Conservation (phyloP, 495 filamentous ascomycete genomes). For the Penicillium parvum region DNA sequence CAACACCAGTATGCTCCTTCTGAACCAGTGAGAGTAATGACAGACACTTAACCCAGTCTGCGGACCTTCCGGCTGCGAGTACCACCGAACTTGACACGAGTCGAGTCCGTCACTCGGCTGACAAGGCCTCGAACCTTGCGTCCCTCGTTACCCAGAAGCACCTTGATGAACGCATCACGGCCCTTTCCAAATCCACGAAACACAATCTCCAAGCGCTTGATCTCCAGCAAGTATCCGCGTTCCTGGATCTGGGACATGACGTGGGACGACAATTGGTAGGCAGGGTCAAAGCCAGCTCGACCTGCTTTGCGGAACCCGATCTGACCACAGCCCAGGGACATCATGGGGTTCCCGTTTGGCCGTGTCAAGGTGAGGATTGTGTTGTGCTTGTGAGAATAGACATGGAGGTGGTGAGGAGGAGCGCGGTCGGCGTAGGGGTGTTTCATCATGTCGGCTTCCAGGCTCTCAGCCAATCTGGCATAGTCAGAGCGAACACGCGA, state of each 20-base stretch:
- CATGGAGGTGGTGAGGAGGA: constrained; percentile 75
- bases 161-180: constrained; percentile 84
- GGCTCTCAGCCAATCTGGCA: constrained; percentile 29
- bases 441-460: constrained; percentile 39
- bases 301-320: constrained; percentile 78
- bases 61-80: constrained; percentile 77
- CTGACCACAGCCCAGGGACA: constrained; percentile 75
- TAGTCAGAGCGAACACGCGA: constrained; percentile 26
- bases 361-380: constrained; percentile 82
- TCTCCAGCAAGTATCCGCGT: constrained; percentile 58
- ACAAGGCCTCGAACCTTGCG: constrained; percentile 65
- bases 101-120: constrained; percentile 71
- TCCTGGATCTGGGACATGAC: constrained; percentile 76
- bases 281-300: constrained; percentile 83
- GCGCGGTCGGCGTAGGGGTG: constrained; percentile 34
- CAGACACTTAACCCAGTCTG: constrained; percentile 61
- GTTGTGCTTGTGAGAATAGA: constrained; percentile 87
- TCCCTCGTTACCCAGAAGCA: constrained; percentile 80
- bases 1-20: neutral
- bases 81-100: constrained; percentile 92
- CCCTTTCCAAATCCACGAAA: constrained; percentile 80
- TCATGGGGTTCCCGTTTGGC: constrained; percentile 69
- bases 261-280: constrained; percentile 79
- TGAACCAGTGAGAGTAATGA: neutral
- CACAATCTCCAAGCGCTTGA: constrained; percentile 62